Evolutionary conservation across 495 filamentous ascomycete genomes (phyloP).

Genomic region (Hypoxylon intermedium): DNA sequence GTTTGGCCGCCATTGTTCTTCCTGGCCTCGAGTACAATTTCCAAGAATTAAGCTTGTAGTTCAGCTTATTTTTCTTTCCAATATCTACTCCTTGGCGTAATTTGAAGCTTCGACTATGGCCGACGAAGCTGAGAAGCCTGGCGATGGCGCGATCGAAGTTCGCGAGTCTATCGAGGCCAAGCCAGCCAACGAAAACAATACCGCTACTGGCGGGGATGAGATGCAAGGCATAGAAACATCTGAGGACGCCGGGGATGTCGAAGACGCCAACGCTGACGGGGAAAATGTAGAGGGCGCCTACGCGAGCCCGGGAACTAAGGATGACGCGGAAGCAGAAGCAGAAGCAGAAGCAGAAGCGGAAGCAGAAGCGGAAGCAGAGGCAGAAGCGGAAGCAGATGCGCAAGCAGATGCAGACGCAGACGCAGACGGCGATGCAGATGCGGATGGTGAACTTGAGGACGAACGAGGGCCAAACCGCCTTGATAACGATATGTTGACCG

Average conservation of each 20-base stretch:
- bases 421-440: constrained; percentile 20
- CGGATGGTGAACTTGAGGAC: constrained; percentile 35
- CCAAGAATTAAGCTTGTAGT: neutral
- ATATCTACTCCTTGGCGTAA: no score
- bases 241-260: neutral
- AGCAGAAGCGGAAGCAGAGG: constrained; percentile 27
- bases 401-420: constrained; percentile 30
- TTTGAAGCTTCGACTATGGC: constrained; percentile 29
- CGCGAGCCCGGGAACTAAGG: neutral
- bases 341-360: constrained; percentile 1
- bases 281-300: neutral
- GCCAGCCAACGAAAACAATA: constrained; percentile 39
- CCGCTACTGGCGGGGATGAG: neutral
- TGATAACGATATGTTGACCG: constrained; percentile 44
- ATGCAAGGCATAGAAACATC: neutral
- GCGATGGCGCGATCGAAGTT: constrained; percentile 48
- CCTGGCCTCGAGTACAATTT: neutral
- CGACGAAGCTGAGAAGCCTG: constrained; percentile 26
- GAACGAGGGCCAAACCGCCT: constrained; percentile 27
- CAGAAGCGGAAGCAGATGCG: constrained; percentile 29
- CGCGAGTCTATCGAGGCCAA: constrained; percentile 58
- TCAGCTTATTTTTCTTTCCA: neutral
- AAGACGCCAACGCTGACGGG: constrained; percentile 14
- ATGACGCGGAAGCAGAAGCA: neutral
- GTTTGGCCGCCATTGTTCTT: constrained; percentile 15